Evolutionary conservation across 257 asterid species (phyloP), one percentile per base, ranked within the genome.

Genomic region (Solanum megistacrolobum): DNA sequence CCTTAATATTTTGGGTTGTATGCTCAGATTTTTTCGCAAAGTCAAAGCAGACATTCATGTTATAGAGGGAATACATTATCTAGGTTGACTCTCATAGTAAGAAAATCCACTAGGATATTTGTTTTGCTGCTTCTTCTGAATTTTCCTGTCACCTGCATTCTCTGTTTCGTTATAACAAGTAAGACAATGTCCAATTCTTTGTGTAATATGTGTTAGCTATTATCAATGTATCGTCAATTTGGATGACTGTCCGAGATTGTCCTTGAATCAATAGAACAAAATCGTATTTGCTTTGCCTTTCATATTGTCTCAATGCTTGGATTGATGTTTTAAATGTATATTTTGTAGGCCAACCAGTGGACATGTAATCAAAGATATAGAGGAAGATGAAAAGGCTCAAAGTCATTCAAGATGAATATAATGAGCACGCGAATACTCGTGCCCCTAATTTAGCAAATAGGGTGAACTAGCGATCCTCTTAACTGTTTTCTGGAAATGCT

Each of bases 281-380:
- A 27, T 48, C 46, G 21, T 31, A 74, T 76, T 58, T 35, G 16
- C 31, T 31, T 75, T 11, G 71, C 29, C 36, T 31, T 12, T 25
- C 3, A 11, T 78, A 71, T 66, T 52, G 5, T 18, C 9, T 72
- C 71, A 13, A 82, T 48, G 27, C 69, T 82, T 27, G 85, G 0
- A 20, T 48, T 82, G 86, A 82, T 29, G 39, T 29, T 75, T 87
- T 68, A 9, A 78, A 41, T 41, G 3, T 88, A 73, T 66, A 86
- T 83, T 52, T 86, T 89, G 87, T 88, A 91, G 93, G 88, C 93
- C 93, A 1, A 90, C 93, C 31, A 91, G 93, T 55, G 93, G 93
- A 84, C 89, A 91, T 83, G 89, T 90, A 20, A 72, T 52, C 35
- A 36, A 73, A 55, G 75, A 87, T 46, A 66, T 12, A 21, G 38